Base-by-base conservation (phyloP, 176 grass and related monocot species). In the Alloteropsis semialata region DNA sequence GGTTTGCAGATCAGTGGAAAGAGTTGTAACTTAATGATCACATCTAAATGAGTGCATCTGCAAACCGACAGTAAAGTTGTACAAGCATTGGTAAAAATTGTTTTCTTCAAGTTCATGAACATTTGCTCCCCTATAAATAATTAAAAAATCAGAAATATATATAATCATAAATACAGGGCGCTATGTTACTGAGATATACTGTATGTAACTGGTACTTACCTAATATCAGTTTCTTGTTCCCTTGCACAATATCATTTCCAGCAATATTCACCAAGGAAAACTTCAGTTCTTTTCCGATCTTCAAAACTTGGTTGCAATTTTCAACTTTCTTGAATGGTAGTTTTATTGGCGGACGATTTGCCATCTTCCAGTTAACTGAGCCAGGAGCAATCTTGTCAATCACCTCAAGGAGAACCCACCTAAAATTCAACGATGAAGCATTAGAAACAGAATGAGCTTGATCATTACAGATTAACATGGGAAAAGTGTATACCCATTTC, bases 201-300 rank as follows among this genome's bases (percentile, higher is more conserved):
- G 28, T 69, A 34, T 28, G 65, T 27, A 49, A 75, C 46, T 30
- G 24, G 51, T 68, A 86, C 76, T 49, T 88, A 95, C 93, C 96
- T 90, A 98, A 85, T 77, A 98, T 98, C 61, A 98, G 77, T 88
- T 98, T 98, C 60, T 98, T 98, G 82, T 92, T 98, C 81, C 93
- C 96, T 87, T 98, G 96, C 66, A 93, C 91, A 65, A 98, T 93
- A 88, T 98, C 96, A 85, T 91, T 93, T 48, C 96, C 96, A 66
- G 96, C 91, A 84, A 98, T 87, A 90, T 98, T 95, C 65, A 98
- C 96, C 82, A 95, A 87, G 34, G 96, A 98, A 93, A 98, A 98
- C 44, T 95, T 95, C 77, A 98, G 74, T 86, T 93, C 92, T 82
- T 93, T 98, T 53, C 93, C 96, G 21, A 98, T 95, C 80, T 95